Evolutionary conservation across 2,329 filamentous ascomycete genomes (phyloP), one percentile per base, ranked within the genome.

Genomic region (Rhinocladiella similis): DNA sequence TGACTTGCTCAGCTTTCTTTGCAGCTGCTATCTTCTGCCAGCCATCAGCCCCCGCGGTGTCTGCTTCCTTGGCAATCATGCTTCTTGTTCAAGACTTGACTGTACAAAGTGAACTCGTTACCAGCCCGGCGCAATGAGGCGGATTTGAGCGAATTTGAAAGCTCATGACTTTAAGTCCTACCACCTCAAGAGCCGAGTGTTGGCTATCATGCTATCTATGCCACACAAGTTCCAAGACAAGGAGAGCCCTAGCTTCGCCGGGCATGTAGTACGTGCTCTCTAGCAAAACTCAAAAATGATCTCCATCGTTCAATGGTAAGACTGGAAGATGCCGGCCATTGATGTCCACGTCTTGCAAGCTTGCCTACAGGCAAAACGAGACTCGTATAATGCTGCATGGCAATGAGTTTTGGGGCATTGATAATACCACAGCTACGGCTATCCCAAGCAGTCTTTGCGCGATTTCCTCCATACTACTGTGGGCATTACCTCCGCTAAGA

Each of bases 1-100:
- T 45, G n/a, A 64, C 54, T 48, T 67, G 66, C 54, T 70, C 66
- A 27, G 61, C 59, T 51, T 67, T 68, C 47, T 72, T 72, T 5
- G n/a, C 54, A 35, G 42, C 42, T 45, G 53, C 45, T 19, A 57
- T 50, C 25, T 53, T 52, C 35, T 54, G 14, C 58, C 58, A 56
- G 4, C 12, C 9, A 25, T 54, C 46, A 18, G 35, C 16, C 1
- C 33, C 33, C 16, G 43, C 33, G 18, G 51, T 14, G 10, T 41
- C 38, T 10, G 52, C 35, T 12, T 54, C 46, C 27, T 54, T 50
- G 13, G 45, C 52, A n/a, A 50, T 54, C 52, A 54, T 54, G 25
- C 25, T 53, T 33, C 12, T 9, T 38, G 35, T 51, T 29, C n/a
- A 19, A 9, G 16, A 19, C 16, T 19, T 25, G 20, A 4, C 47